Base-by-base conservation (phyloP, 108 stramenopile species). In the Cyclotella atomus region DNA sequence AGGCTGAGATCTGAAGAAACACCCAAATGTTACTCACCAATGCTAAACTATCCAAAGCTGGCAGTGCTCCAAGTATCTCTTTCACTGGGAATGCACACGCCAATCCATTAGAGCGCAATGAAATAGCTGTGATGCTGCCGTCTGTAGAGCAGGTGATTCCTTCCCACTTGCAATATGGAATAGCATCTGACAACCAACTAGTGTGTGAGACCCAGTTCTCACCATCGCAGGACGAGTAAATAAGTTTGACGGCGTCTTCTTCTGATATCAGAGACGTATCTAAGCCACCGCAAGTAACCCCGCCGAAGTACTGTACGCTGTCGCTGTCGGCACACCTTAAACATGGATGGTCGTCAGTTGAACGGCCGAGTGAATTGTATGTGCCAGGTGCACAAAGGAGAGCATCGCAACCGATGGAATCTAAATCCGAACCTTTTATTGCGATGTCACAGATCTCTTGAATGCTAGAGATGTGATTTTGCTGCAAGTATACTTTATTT, bases 281-380 rank as follows among this genome's bases (percentile, higher is more conserved):
- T n/a, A 47, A 27, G 15, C 36, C 79, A 64, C 25, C 71, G 61
- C 89, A 90, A 9, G 35, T 62, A 1, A 75, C 77, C 55, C 65
- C 75, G 41, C 89, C 89, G 23, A 72, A 76, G 53, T 45, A 77
- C 44, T 36, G 63, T 17, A 77, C 69, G 43, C 38, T 23, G 6
- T 17, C 29, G 16, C 14, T 23, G 0, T 68, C 68, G 52, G 61
- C 50, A 57, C 90, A 91, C 36, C 59, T 8, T 45, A 73, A 43
- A 53, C 89, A 91, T 2, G 63, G 45, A n/a, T 70, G 36, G 9
- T 55, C 54, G 2, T 38, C 25, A 43, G 17, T 50, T 6, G 68
- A 38, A 2, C 65, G 10, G 35, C 73, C 73, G 32, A 67, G 38
- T 10, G 57, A 25, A 43, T 67, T 75, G 73, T 55, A 75, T 12